phyloP scores from a whole-genome alignment of 177 flowering plant species.

The Tripterygium wilfordii region DNA sequence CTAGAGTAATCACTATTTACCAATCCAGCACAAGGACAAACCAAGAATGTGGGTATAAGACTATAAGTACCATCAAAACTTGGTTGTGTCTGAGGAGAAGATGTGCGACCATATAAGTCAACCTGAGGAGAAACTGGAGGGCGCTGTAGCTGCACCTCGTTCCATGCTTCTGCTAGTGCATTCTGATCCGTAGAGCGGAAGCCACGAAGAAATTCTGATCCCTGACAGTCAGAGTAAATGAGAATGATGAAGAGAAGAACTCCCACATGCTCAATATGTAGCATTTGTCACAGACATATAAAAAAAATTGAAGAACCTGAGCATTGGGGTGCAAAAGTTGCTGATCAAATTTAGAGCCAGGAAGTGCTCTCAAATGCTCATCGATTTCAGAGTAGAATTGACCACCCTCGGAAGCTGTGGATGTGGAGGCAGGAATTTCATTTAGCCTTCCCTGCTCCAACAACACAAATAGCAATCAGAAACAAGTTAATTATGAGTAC shows the following conservation, averaged over 20 bases:
- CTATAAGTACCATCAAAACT: slow-evolving; percentile 53
- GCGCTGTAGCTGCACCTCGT: slow-evolving; percentile 59
- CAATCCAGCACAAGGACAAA: background rate
- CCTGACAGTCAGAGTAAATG: slow-evolving; percentile 20
- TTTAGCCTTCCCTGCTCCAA: slow-evolving; percentile 63
- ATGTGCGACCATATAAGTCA: slow-evolving; percentile 18
- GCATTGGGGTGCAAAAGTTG: slow-evolving; percentile 34
- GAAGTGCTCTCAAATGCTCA: slow-evolving; percentile 41
- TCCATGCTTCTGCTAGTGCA: slow-evolving; percentile 65
- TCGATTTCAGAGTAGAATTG: slow-evolving; percentile 22
- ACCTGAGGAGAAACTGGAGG: slow-evolving; percentile 30
- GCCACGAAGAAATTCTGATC: slow-evolving; percentile 53
- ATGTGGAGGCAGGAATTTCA: slow-evolving; percentile 68
- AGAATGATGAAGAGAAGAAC: background rate
- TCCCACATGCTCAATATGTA: background rate
- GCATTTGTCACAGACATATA: background rate
- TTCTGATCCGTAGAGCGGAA: slow-evolving; percentile 48
- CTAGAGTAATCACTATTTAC: background rate
- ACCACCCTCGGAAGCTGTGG: slow-evolving; percentile 26
- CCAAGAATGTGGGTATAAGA: background rate
- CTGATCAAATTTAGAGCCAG: slow-evolving; percentile 66
- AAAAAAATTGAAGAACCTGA: slow-evolving; percentile 34
- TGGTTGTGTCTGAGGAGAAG: slow-evolving; percentile 40
- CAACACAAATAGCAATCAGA: background rate
- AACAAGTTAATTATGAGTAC: background rate